Evolutionary conservation across 148 eudicot species (phyloP), one percentile per base, ranked within the genome.

Genomic region (Cornus florida): DNA sequence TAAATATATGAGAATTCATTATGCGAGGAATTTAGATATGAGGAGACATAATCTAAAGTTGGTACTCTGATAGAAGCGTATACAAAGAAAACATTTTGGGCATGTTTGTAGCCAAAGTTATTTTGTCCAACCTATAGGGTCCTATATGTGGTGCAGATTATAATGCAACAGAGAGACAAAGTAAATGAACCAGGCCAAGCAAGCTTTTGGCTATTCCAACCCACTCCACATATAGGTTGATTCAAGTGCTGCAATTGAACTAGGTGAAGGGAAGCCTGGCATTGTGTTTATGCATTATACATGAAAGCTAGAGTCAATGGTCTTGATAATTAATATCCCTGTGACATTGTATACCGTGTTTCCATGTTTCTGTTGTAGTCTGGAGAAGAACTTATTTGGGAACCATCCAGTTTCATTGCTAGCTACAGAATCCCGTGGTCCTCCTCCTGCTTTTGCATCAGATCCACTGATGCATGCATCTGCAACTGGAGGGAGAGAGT

Each of bases 321-420:
- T 57, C 17, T 12, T 13, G 64, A 3, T 57, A 57, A 16, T 16
- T 62, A 62, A 62, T 19, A 7, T 17, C 66, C 17, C 20, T 7
- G 23, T 62, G 38, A 35, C 38, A 35, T 35, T 35, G 1, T 35
- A 35, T 28, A 28, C 28, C 16, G n/a, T 60, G 16, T 20, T 2
- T 60, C n/a, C 13, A 10, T 19, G 76, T 24, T n/a, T 53, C 60
- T 76, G 24, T 64, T 41, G 43, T 90, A 97, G 97, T 69, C 71
- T 90, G 77, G 96, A 95, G 86, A 95, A 93, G 86, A 93, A 92
- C 77, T 86, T 93, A 56, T 93, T 93, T 68, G 98, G 98, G 60
- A 93, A 89, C 73, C 91, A 91, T 87, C 94, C 92, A 69, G 94
- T 90, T 74, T 83, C 94, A 20, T 65, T 87, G 83, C 62, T 85